A percentile compares a stretch with the other conserved stretches of the same genome.
These are phyloP conservation scores for Camellia lanceoleosa DNA, from an alignment of 148 eudicot genomes.

Conservation along the genomic window DNA sequence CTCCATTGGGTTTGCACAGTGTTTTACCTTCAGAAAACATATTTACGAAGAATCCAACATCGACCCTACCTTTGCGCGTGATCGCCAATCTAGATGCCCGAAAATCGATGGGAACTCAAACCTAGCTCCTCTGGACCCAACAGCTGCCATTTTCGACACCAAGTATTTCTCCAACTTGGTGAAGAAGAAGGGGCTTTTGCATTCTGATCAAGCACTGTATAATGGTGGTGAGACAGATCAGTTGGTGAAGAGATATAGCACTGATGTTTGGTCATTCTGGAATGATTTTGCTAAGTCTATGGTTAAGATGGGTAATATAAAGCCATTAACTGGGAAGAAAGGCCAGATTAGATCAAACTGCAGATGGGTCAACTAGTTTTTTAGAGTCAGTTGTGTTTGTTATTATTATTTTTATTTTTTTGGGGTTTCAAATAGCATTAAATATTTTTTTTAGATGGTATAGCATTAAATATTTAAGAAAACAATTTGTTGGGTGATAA, in stretches of 20 bases:
- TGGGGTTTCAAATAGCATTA: too few species aligned
- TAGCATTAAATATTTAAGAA: background rate
- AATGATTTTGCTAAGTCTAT: slow-evolving; percentile 42
- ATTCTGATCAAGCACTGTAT: slow-evolving; percentile 59
- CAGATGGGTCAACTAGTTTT: slow-evolving; percentile 21
- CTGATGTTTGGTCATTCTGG: slow-evolving; percentile 27
- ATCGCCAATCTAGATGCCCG: slow-evolving; percentile 40
- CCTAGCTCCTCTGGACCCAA: slow-evolving; percentile 46
- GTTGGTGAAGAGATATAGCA: slow-evolving; percentile 36
- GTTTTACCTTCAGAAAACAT: slow-evolving; percentile 38
- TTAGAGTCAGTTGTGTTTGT: background rate
- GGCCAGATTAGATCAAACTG: slow-evolving; percentile 42
- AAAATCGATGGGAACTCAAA: slow-evolving; percentile 26
- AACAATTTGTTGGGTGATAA: background rate
- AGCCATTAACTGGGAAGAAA: slow-evolving; percentile 40
- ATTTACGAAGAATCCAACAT: slow-evolving; percentile 51
- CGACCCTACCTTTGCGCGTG: slow-evolving; percentile 27
- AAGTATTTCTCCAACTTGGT: slow-evolving; percentile 50
- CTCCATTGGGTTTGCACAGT: slow-evolving; percentile 54
- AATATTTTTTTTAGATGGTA: background rate
- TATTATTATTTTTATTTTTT: background rate
- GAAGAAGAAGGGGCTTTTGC: slow-evolving; percentile 41
- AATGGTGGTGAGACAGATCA: slow-evolving; percentile 47
- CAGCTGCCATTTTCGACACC: slow-evolving; percentile 42
- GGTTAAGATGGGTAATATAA: slow-evolving; percentile 56